phyloP scores from a whole-genome alignment of 2,329 filamentous ascomycete species.

The Elsinoe fawcettii region DNA sequence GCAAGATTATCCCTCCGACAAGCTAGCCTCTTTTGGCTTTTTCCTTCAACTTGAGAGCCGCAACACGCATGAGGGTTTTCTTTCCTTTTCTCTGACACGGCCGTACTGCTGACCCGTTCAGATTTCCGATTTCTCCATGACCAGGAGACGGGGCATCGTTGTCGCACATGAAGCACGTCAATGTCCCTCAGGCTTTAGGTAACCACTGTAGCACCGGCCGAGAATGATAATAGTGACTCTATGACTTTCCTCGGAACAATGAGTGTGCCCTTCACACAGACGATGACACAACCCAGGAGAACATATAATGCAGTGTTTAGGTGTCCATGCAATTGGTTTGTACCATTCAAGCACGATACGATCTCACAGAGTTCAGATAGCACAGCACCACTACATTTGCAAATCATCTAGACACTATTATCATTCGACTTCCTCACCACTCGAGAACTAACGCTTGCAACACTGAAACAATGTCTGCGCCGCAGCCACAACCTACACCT shows the following conservation, averaged over 20 bases:
- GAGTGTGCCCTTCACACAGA: background rate
- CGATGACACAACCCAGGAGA: background rate
- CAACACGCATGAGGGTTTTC: background rate
- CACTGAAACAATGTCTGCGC: background rate
- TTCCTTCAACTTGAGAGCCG: background rate
- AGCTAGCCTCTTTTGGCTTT: background rate
- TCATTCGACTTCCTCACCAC: background rate
- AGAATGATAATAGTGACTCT: background rate
- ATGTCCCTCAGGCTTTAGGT: background rate
- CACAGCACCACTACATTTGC: background rate
- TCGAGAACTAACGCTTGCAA: background rate
- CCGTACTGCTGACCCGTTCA: background rate
- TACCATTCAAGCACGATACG: background rate
- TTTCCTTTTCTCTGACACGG: background rate
- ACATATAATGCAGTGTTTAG: background rate
- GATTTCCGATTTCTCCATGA: background rate
- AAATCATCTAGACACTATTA: background rate
- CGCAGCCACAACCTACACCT: background rate
- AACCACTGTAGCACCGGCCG: background rate
- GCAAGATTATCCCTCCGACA: background rate
- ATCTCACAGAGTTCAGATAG: too few relatives aligned
- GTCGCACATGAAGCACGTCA: too few relatives aligned
- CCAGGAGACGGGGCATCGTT: too few relatives aligned
- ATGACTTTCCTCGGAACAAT: background rate
- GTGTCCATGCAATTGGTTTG: background rate